Evolutionary conservation across 257 asterid genomes (phyloP).

Genomic region (Galeopsis tetrahit): DNA sequence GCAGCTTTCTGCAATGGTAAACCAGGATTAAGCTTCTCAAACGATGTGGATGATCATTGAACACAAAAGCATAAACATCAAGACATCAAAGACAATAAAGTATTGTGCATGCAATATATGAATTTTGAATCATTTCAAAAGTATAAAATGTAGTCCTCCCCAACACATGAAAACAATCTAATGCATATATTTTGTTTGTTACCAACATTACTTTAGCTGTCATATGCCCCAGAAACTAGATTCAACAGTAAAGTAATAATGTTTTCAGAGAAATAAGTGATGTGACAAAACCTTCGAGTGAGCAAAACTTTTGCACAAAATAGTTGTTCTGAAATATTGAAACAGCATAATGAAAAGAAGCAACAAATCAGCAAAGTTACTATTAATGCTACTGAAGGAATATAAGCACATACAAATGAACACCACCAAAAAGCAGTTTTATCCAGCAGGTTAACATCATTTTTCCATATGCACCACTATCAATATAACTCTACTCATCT

Average conservation of each 20-base stretch:
- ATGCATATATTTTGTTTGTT: background rate
- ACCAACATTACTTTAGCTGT: background rate
- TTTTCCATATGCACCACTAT: conserved; percentile 18
- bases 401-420: conserved; percentile 16
- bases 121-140: conserved; percentile 3
- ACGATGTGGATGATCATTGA: background rate
- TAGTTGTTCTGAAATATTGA: background rate
- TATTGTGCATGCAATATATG: conserved; percentile 1
- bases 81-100: background rate
- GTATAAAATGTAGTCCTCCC: background rate
- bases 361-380: background rate
- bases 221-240: background rate
- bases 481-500: conserved; percentile 3
- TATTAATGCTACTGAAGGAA: conserved; percentile 9
- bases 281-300: background rate
- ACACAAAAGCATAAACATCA: background rate
- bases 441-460: background rate
- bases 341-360: background rate
- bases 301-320: background rate
- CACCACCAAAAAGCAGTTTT: conserved; percentile 1
- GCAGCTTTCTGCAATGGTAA: conserved; percentile 46
- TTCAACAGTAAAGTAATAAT: conserved; percentile 3
- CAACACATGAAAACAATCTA: background rate
- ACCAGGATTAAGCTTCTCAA: conserved; percentile 18
- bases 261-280: background rate